Conservation (phyloP, 257 asterid genomes). For the Anisodus tanguticus region DNA sequence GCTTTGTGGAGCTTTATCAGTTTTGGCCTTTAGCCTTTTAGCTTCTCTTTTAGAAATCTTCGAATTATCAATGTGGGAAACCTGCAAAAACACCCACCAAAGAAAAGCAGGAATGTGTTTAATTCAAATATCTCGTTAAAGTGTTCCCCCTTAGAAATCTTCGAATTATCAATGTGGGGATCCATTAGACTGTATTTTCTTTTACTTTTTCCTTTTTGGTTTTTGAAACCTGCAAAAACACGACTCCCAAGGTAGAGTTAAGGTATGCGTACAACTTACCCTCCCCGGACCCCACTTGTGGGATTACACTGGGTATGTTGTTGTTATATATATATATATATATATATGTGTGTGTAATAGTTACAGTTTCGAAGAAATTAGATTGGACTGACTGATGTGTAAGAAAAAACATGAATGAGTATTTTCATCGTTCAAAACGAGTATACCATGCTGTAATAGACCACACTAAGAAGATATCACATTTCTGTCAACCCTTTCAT, state of each 20-base stretch:
- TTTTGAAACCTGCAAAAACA: no score
- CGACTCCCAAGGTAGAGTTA: no score
- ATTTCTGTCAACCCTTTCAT: constrained; percentile 19
- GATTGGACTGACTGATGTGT: neutral
- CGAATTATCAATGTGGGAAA: constrained; percentile 62
- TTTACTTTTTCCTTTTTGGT: no score
- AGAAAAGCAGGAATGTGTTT: constrained; percentile 24
- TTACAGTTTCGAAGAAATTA: no score
- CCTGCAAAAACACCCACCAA: constrained; percentile 45
- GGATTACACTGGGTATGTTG: no score
- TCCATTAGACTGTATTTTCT: no score
- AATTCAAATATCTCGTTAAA: constrained; percentile 12
- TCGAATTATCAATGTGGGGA: no score
- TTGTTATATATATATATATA: no score
- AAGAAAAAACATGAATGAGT: neutral
- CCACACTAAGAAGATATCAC: neutral
- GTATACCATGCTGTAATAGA: neutral
- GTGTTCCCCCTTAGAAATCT: neutral
- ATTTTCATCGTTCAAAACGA: neutral
- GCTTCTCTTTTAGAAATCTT: constrained; percentile 44
- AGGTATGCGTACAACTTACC: no score
- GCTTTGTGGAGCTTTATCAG: constrained; percentile 20
- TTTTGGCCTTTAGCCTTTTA: constrained; percentile 30
- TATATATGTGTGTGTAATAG: no score
- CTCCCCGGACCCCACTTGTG: no score